Evolutionary conservation across 2,329 filamentous ascomycete genomes (phyloP).

Genomic region (Hansfordia pulvinata): DNA sequence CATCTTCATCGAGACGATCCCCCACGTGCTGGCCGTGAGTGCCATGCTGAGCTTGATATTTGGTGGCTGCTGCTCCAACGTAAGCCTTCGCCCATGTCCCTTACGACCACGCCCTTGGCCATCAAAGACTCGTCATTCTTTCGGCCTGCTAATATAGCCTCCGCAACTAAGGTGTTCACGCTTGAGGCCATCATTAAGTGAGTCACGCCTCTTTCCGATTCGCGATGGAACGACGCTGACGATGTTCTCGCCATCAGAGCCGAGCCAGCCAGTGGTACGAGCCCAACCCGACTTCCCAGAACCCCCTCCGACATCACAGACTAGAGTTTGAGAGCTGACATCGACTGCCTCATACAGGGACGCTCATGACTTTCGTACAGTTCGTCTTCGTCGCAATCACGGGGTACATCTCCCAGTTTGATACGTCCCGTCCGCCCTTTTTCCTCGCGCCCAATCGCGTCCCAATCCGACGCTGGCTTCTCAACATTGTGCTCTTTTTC

Average conservation of each 20-base stretch:
- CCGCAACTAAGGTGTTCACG: conserved; percentile 80
- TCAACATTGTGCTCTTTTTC: conserved; percentile 87
- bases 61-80: conserved; percentile 89
- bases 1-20: conserved; percentile 43
- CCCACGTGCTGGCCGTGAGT: conserved; percentile 47
- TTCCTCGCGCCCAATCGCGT: conserved; percentile 68
- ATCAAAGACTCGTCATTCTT: conserved; percentile 1
- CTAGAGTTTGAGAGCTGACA: conserved; percentile 3
- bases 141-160: conserved; percentile 10
- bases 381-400: conserved; percentile 72
- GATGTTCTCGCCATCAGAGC: conserved; percentile 44
- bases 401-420: conserved; percentile 65
- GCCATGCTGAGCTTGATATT: conserved; percentile 79
- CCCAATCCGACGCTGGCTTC: conserved; percentile 69
- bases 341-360: conserved; percentile 35
- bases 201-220: conserved; percentile 20
- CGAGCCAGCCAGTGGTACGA: conserved; percentile 70
- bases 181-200: conserved; percentile 91
- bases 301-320: too few relatives aligned
- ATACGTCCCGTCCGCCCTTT: conserved; percentile 50
- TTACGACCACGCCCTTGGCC: conserved; percentile 10
- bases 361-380: conserved; percentile 79
- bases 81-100: conserved; percentile 26
- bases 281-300: too few relatives aligned
- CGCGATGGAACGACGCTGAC: conserved; percentile 1